These are phyloP conservation scores for Apiotrichum veenhuisii DNA, from an alignment of 1,284 basidiomycete species.

Conservation along the genomic window DNA sequence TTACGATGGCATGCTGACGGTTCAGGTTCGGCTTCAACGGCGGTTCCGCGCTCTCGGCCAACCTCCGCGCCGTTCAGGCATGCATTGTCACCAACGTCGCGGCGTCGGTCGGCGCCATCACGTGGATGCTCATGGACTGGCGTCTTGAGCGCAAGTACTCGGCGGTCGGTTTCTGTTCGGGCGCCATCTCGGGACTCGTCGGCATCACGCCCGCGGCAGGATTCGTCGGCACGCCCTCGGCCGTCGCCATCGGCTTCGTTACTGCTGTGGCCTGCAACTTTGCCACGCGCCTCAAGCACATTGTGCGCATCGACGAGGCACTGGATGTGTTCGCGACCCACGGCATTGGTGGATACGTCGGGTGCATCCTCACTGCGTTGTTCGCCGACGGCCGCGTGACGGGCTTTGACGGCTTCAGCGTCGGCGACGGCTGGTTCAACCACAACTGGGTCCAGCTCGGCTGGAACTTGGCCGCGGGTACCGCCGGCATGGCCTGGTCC, in stretches of 20 bases:
- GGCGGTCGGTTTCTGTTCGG: conserved; percentile 92
- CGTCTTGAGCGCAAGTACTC: conserved; percentile 90
- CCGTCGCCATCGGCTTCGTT: conserved; percentile 79
- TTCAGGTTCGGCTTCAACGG: conserved; percentile 95
- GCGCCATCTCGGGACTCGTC: conserved; percentile 80
- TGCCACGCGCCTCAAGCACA: conserved; percentile 81
- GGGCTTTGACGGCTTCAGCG: conserved; percentile 70
- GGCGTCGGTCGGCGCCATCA: conserved; percentile 78
- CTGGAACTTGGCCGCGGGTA: conserved; percentile 24
- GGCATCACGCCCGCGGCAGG: conserved; percentile 86
- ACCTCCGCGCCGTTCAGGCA: conserved; percentile 81
- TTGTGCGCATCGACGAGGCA: conserved; percentile 64
- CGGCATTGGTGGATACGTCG: conserved; percentile 80
- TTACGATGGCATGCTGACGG: no score
- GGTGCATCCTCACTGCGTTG: conserved; percentile 62
- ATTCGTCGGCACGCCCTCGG: conserved; percentile 75
- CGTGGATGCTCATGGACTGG: conserved; percentile 95
- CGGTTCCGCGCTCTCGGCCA: conserved; percentile 63
- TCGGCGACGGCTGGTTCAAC: conserved; percentile 88
- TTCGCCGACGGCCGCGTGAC: conserved; percentile 86
- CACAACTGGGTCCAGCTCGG: conserved; percentile 67
- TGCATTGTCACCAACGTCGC: conserved; percentile 91
- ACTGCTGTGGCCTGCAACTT: conserved; percentile 86
- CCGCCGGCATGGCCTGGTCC: conserved; percentile 69
- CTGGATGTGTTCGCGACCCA: conserved; percentile 80